Evolutionary conservation across 2,329 filamentous ascomycete species (phyloP).

Genomic region (Xylariales sp.): DNA sequence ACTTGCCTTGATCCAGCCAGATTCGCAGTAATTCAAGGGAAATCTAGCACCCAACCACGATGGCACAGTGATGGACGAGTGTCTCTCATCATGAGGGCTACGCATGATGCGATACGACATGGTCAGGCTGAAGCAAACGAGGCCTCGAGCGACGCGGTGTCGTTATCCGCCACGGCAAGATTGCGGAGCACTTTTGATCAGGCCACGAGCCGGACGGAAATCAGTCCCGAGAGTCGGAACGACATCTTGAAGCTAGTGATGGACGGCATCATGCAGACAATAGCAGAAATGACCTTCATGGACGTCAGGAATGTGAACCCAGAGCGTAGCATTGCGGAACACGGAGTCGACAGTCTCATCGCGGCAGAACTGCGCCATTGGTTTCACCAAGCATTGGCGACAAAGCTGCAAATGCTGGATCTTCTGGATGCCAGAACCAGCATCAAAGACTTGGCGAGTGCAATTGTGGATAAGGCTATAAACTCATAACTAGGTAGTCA

Average conservation of each 20-base stretch:
- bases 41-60: constrained; percentile 9
- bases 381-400: constrained; percentile 12
- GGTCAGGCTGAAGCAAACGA: constrained; percentile 4
- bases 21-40: constrained; percentile 13
- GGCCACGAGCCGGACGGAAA: neutral
- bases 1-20: constrained; percentile 21
- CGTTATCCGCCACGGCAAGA: constrained; percentile 7
- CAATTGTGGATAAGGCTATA: constrained; percentile 5
- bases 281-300: constrained; percentile 17
- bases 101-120: constrained; percentile 17
- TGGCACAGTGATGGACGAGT: constrained; percentile 23
- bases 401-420: constrained; percentile 16
- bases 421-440: constrained; percentile 9
- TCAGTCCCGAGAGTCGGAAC: neutral
- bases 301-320: constrained; percentile 13
- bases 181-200: constrained; percentile 7
- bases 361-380: constrained; percentile 25
- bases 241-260: constrained; percentile 5
- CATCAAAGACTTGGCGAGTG: constrained; percentile 5
- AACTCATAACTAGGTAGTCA: too few relatives aligned
- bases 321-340: neutral
- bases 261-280: constrained; percentile 6
- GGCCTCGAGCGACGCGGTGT: constrained; percentile 5
- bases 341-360: constrained; percentile 23
- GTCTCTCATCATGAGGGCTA: constrained; percentile 18